Evolutionary conservation across 2,329 filamentous ascomycete species (phyloP).

Genomic region (Alternaria brassicicola): DNA sequence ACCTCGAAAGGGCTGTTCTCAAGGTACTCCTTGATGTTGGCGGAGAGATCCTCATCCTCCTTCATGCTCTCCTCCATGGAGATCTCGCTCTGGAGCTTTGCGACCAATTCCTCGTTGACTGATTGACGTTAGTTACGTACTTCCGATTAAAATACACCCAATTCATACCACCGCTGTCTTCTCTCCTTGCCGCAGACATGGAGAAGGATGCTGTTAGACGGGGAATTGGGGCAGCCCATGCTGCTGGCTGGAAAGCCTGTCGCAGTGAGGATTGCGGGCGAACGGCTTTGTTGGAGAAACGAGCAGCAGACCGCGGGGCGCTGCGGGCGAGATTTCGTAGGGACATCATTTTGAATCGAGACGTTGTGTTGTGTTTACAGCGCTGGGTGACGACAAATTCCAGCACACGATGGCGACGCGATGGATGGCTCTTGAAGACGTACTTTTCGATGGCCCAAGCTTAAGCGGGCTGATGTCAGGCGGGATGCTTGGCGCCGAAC

Average conservation of each 20-base stretch:
- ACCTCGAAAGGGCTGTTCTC: constrained; percentile 85
- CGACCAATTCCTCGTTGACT: constrained; percentile 76
- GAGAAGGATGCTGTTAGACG: constrained; percentile 52
- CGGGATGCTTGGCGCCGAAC: constrained; percentile 16
- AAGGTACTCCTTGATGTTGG: constrained; percentile 84
- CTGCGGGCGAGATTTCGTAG: constrained; percentile 54
- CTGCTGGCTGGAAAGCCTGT: constrained; percentile 44
- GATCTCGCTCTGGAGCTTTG: constrained; percentile 71
- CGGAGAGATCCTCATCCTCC: constrained; percentile 71
- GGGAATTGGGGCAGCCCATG: constrained; percentile 40
- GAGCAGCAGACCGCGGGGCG: constrained; percentile 52
- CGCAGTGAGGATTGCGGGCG: constrained; percentile 47
- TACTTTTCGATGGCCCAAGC: constrained; percentile 33
- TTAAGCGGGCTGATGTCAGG: constrained; percentile 25
- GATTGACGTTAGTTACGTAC: constrained; percentile 18
- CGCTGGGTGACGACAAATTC: constrained; percentile 5
- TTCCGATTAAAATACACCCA: neutral
- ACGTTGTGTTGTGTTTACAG: neutral
- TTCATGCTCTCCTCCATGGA: constrained; percentile 78
- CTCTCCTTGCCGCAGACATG: constrained; percentile 48
- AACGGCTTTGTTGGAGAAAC: constrained; percentile 48
- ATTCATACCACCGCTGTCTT: constrained; percentile 39
- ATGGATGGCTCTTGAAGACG: constrained; percentile 14
- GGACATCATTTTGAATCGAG: constrained; percentile 50
- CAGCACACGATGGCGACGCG: constrained; percentile 6